These are phyloP conservation scores for Pythium brachiatum DNA, from an alignment of 352 stramenopile genomes.

Conservation along the genomic window DNA sequence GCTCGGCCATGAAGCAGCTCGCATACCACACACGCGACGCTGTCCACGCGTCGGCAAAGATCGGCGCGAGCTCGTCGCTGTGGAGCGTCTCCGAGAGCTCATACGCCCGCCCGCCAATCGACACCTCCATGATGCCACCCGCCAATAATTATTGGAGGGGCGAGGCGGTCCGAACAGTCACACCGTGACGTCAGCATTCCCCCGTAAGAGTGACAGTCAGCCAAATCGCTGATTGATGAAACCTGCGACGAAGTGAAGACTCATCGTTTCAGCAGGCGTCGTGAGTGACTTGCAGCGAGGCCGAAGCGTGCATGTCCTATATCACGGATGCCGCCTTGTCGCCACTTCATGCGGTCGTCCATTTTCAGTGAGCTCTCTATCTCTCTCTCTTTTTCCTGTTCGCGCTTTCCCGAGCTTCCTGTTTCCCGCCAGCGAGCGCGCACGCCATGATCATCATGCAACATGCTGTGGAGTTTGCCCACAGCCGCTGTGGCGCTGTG, in stretches of 20 bases:
- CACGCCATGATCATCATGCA: neutral
- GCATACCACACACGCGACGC: slow-evolving; percentile 73
- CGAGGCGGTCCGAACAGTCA: neutral
- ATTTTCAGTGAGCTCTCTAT: no score
- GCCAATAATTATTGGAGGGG: neutral
- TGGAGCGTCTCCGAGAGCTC: slow-evolving; percentile 75
- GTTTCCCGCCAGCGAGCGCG: no score
- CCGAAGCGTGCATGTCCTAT: no score
- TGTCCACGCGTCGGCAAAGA: slow-evolving; percentile 84
- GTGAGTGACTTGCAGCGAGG: no score
- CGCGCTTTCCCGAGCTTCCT: no score
- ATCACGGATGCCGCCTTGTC: no score
- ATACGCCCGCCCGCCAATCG: slow-evolving; percentile 45
- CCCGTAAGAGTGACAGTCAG: neutral
- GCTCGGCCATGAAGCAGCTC: slow-evolving; percentile 61
- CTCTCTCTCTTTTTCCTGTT: no score
- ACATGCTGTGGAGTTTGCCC: neutral
- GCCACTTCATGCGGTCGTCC: no score
- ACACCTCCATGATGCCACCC: slow-evolving; percentile 31
- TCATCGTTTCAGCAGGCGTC: no score
- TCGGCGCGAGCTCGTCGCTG: slow-evolving; percentile 64
- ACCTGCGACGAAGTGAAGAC: no score
- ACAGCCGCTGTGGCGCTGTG: no score
- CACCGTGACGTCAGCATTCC: neutral
- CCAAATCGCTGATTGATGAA: no score